Evolutionary conservation across 805 yeast genomes (phyloP), one percentile per base, ranked within the genome.

Genomic region (Kazachstania martiniae): DNA sequence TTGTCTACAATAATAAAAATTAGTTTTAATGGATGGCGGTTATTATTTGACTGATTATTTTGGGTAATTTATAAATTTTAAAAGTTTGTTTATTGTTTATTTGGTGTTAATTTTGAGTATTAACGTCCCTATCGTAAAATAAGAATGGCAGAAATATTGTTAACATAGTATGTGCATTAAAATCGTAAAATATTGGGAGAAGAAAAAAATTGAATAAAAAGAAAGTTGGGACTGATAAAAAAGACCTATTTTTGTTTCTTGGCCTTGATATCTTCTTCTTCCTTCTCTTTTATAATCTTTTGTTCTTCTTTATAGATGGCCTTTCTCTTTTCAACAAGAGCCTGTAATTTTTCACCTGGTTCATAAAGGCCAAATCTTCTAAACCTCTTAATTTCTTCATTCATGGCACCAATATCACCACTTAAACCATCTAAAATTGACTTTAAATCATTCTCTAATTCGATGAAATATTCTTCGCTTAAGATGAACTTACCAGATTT

Each of bases 321-420:
- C 29, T 47, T 54, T 34, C 59, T 53, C 29, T 44, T 38, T 15
- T 32, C 28, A 3, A 53, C 59, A 26, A 55, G 17, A 16, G 47
- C 33, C 21, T 39, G 34, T 15, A 53, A 24, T 29, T 51, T 49
- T n/a, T 48, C 71, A 37, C 65, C 60, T 8, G 71, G 58, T 33
- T 66, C 65, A 41, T 68, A 58, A 27, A 81, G 71, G 25, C 93
- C 91, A 43, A 53, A 75, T 41, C 69, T 67, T 63, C 89, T 74
- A 56, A 71, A 79, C 39, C 72, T 67, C 53, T 73, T 79, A 46
- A 79, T 69, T 35, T 47, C 49, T 23, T 51, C 52, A 37, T 44
- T 58, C 50, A 46, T 57, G 28, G 44, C 34, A 21, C 65, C 72
- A 40, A 61, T 51, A 30, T 58, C 58, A 18, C 57, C 48, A 14